These are phyloP conservation scores for Lumnitzera littorea DNA, from an alignment of 345 rosid genomes.

Conservation along the genomic window DNA sequence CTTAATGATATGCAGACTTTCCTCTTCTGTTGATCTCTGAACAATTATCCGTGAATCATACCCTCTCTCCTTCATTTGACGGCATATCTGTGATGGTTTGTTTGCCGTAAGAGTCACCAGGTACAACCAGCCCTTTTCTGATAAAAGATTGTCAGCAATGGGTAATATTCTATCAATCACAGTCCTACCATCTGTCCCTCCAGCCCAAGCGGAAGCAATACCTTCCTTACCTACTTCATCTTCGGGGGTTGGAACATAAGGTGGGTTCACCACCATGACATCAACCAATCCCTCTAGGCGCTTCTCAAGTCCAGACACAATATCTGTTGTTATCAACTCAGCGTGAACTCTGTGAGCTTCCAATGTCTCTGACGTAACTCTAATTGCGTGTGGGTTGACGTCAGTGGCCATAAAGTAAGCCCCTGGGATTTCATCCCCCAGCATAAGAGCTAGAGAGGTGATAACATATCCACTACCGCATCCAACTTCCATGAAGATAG, in stretches of 20 bases:
- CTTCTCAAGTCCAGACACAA: constrained; percentile 61
- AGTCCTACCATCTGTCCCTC: constrained; percentile 54
- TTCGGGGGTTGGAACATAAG: constrained; percentile 92
- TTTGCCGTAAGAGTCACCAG: constrained; percentile 33
- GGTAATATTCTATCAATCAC: constrained; percentile 35
- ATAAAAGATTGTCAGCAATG: constrained; percentile 41
- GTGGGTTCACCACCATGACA: constrained; percentile 86
- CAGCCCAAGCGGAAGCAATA: constrained; percentile 82
- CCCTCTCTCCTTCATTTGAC: constrained; percentile 59
- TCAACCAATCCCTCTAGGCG: constrained; percentile 63
- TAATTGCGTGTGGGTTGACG: constrained; percentile 50
- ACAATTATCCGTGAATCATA: constrained; percentile 60
- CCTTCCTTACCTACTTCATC: constrained; percentile 58
- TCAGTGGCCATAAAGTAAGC: constrained; percentile 61
- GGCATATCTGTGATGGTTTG: constrained; percentile 50
- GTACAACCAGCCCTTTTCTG: constrained; percentile 77
- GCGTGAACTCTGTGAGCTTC: constrained; percentile 65
- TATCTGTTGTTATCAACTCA: constrained; percentile 49
- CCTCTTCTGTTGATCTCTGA: constrained; percentile 49
- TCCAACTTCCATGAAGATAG: constrained; percentile 69
- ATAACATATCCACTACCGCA: constrained; percentile 87
- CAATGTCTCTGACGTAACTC: constrained; percentile 52
- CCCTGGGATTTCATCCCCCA: constrained; percentile 28
- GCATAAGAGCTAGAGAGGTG: constrained; percentile 74
- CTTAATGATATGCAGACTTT: constrained; percentile 35